Conservation (phyloP, 306 rosid genomes). For the Castanopsis chinensis region DNA sequence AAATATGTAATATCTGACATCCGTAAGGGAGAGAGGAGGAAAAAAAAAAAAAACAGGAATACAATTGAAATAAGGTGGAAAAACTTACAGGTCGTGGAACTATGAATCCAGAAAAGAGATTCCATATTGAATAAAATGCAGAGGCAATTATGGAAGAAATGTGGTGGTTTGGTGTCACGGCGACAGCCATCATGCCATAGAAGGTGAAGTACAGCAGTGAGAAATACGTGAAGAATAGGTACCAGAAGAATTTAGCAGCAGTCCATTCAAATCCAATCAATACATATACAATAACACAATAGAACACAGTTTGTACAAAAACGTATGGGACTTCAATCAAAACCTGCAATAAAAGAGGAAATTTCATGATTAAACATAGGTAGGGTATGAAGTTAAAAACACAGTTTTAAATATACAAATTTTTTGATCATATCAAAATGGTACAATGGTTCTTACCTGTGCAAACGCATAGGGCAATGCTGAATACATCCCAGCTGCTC, state of each 20-base stretch:
- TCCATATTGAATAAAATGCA: conserved; percentile 58
- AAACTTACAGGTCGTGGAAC: conserved; percentile 50
- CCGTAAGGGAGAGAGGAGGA: too few species aligned
- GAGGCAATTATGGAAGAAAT: conserved; percentile 50
- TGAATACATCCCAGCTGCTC: conserved; percentile 64
- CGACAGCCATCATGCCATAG: conserved; percentile 65
- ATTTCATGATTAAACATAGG: not conserved
- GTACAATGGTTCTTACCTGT: conserved; percentile 33
- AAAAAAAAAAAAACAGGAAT: not conserved
- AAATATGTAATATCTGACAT: not conserved
- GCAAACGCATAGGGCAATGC: conserved; percentile 63
- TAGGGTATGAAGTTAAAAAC: not conserved
- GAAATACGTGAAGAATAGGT: conserved; percentile 54
- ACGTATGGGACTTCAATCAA: conserved; percentile 57
- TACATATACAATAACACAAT: conserved; percentile 52
- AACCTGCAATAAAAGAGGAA: conserved; percentile 34
- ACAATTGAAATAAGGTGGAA: not conserved
- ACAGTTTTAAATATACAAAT: not conserved
- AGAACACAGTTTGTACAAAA: conserved; percentile 39
- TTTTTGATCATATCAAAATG: not conserved
- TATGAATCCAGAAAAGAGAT: conserved; percentile 61
- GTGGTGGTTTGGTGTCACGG: conserved; percentile 57
- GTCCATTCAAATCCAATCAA: conserved; percentile 68
- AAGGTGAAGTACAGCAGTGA: conserved; percentile 60
- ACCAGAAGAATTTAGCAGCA: conserved; percentile 55